A percentile compares a stretch with the other conserved stretches of the same genome.
Conservation (phyloP, 257 asterid genomes). For the Scutellaria minor region DNA sequence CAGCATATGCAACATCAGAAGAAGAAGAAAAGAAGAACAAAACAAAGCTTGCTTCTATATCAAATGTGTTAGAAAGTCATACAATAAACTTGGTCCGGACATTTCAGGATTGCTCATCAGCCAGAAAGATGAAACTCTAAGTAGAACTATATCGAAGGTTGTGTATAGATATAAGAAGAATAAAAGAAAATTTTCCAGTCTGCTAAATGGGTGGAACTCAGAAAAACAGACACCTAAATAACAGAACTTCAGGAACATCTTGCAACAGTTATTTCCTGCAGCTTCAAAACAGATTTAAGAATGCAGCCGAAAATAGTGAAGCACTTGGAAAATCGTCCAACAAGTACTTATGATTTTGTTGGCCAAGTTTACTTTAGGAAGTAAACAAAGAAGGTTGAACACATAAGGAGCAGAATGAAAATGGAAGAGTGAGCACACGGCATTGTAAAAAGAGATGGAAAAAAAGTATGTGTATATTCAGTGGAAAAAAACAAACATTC, state of each 20-base stretch:
- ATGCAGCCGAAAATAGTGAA: slow-evolving; percentile 11
- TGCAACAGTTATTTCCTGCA: slow-evolving; percentile 29
- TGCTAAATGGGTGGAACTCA: neutral
- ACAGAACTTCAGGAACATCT: slow-evolving; percentile 5
- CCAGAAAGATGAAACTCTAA: slow-evolving; percentile 11
- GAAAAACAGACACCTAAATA: neutral
- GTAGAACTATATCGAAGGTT: neutral
- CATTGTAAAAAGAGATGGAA: no score
- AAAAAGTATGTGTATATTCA: no score
- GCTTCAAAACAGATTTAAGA: slow-evolving; percentile 10
- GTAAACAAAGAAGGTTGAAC: slow-evolving; percentile 5
- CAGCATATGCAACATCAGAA: slow-evolving; percentile 12
- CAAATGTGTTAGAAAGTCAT: slow-evolving; percentile 7
- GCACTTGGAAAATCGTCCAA: neutral
- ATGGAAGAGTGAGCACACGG: neutral
- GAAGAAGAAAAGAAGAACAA: neutral
- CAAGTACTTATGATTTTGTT: neutral
- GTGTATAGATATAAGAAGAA: slow-evolving; percentile 5
- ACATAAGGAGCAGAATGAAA: slow-evolving; percentile 20
- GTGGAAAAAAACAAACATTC: no score
- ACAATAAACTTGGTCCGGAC: neutral
- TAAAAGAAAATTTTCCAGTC: neutral
- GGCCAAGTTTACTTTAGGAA: slow-evolving; percentile 19
- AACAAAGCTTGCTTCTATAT: slow-evolving; percentile 5
- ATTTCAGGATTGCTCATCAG: slow-evolving; percentile 3